These are phyloP conservation scores for Trametes sp. DNA, from an alignment of 1,284 basidiomycete genomes.

Conservation along the genomic window DNA sequence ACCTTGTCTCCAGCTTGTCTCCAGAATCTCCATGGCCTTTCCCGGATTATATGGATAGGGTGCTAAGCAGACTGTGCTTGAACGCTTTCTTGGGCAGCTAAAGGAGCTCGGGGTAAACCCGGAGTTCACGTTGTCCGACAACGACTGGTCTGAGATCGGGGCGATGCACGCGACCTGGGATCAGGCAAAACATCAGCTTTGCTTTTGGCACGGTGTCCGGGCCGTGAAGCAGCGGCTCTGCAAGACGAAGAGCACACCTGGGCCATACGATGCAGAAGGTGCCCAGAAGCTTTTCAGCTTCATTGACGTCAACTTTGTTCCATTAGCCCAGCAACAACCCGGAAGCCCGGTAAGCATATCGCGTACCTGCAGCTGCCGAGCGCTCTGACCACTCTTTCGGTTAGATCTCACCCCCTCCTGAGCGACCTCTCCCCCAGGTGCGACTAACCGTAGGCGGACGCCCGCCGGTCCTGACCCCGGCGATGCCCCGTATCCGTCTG, in stretches of 20 bases:
- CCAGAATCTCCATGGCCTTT: too few species aligned
- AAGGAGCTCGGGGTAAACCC: not conserved
- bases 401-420: slow-evolving; percentile 1
- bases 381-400: not conserved
- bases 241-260: not conserved
- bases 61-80: not conserved
- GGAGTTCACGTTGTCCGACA: not conserved
- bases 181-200: not conserved
- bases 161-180: not conserved
- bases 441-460: slow-evolving; percentile 8
- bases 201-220: not conserved
- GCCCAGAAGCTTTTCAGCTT: not conserved
- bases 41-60: too few species aligned
- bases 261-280: not conserved
- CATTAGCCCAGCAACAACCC: not conserved
- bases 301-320: not conserved
- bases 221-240: not conserved
- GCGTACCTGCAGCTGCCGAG: not conserved
- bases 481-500: not conserved
- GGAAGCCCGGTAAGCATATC: slow-evolving; percentile 1
- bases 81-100: not conserved
- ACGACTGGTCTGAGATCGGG: not conserved
- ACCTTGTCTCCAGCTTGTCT: too few species aligned
- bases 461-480: slow-evolving; percentile 4
- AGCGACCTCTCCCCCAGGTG: not conserved